Base-by-base conservation (phyloP, 306 rosid species). In the Luffa acutangula region DNA sequence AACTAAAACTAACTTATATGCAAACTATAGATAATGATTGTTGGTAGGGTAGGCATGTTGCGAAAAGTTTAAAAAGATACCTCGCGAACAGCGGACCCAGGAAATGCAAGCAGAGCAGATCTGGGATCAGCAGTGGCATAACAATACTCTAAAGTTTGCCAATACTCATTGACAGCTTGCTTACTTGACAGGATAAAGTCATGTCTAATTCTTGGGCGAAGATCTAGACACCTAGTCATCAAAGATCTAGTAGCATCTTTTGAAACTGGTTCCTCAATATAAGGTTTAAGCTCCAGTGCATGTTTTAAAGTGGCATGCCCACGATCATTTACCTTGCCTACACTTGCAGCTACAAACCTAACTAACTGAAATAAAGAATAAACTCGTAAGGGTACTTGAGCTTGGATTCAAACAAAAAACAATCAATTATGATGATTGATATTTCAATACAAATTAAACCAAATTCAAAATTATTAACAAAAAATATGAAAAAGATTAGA, bases 131-230 rank as follows among this genome's bases (percentile, higher is more conserved):
- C 93, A 85, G 96, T 91, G 75, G 93, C 96, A 84, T 90, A 95
- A 81, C 97, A 88, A 78, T 89, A 90, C 84, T 95, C 97, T 66
- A 95, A 86, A 56, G 96, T 95, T 83, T 81, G 89, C 99, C 97
- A 93, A 88, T 95, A 95, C 85, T 95, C 92, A 78, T 91, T 85
- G 79, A 95, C 93, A 78, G 93, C 97, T 64, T 85, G 89, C 89
- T 85, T 89, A 84, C 78, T 91, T 31, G 90, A 90, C 80, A 95
- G 84, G 82, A 81, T 75, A 89, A 95, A 95, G 86, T 95, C 98
- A 85, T 95, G 98, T 79, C 98, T 92, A 87, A 95, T 83, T 85
- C 98, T 85, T 85, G 97, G 98, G 84, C 97, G 93, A 79, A 92
- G 90, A 88, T 91, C 97, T 83, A 79, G 84, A 79, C 89, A 85